Conservation (phyloP, 2,329 filamentous ascomycete species). For the Ophiocordyceps camponoti-floridani region DNA sequence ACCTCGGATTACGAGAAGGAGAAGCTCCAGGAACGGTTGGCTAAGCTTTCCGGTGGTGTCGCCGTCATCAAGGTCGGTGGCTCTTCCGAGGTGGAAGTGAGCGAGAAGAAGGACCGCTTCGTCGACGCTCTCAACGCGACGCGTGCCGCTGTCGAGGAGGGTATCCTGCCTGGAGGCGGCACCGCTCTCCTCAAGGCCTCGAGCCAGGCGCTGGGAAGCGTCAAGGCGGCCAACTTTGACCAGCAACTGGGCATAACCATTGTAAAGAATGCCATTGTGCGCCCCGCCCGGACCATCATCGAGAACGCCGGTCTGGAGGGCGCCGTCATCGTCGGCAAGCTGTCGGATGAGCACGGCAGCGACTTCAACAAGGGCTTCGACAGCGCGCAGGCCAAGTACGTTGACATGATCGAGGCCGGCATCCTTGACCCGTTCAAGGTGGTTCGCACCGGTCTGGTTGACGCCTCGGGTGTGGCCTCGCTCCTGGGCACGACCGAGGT, state of each 20-base stretch:
- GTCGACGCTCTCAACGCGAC: conserved; percentile 97
- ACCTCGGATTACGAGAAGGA: conserved; percentile 99
- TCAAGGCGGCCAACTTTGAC: conserved; percentile 93
- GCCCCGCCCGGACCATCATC: conserved; percentile 83
- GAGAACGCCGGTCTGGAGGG: conserved; percentile 96
- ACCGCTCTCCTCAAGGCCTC: conserved; percentile 96
- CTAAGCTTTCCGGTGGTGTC: conserved; percentile 96
- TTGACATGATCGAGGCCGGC: conserved; percentile 94
- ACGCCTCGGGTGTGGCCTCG: conserved; percentile 90
- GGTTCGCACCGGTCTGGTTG: conserved; percentile 85
- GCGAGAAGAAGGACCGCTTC: conserved; percentile 99
- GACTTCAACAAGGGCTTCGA: conserved; percentile 99
- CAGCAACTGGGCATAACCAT: conserved; percentile 97
- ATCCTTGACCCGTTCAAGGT: conserved; percentile 99
- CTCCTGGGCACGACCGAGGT: conserved; percentile 96
- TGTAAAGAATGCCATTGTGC: conserved; percentile 94
- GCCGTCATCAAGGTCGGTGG: conserved; percentile 99
- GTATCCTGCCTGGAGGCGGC: conserved; percentile 95
- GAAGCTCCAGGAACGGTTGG: conserved; percentile 99
- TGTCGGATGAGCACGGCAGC: conserved; percentile 74
- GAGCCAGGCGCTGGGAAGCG: conserved; percentile 61
- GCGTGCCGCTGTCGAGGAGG: conserved; percentile 94
- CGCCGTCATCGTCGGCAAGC: conserved; percentile 92
- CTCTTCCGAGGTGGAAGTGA: conserved; percentile 93
- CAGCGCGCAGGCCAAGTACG: conserved; percentile 91